Percentiles rank a stretch among this genome's conserved stretches.
Conservation (phyloP, 1,284 basidiomycete genomes). For the Porodaedalea pini region DNA sequence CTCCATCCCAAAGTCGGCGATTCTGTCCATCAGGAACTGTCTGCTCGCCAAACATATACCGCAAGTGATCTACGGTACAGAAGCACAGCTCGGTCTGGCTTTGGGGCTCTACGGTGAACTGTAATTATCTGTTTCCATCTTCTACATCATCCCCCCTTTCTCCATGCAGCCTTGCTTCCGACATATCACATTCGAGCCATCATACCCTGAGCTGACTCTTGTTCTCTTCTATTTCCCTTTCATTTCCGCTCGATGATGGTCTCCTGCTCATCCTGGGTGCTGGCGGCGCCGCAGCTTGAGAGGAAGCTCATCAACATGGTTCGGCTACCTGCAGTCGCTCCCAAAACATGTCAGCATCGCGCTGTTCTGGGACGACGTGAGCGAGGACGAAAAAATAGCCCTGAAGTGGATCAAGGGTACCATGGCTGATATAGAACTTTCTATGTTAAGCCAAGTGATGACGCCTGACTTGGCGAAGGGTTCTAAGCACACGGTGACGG, state of each 20-base stretch:
- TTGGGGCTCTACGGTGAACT: constrained; percentile 20
- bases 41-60: constrained; percentile 6
- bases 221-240: constrained; percentile 4
- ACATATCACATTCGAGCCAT: not conserved
- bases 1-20: constrained; percentile 26
- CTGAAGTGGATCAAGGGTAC: constrained; percentile 47
- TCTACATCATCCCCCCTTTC: not conserved
- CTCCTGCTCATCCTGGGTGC: not conserved
- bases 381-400: constrained; percentile 37
- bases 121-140: constrained; percentile 16
- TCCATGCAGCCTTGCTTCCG: not conserved
- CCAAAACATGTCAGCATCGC: constrained; percentile 50
- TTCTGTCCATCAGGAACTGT: constrained; percentile 26
- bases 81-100: constrained; percentile 18
- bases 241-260: not conserved
- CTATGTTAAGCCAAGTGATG: not conserved
- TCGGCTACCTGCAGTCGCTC: constrained; percentile 64
- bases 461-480: not conserved
- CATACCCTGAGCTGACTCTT: not conserved
- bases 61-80: constrained; percentile 16
- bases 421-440: constrained; percentile 36
- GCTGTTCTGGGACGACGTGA: constrained; percentile 52
- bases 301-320: constrained; percentile 54
- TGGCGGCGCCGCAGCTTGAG: constrained; percentile 37
- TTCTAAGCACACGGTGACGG: not conserved